Base-by-base conservation (phyloP, 192 early-diverging fungal species). In the Gigaspora rosea region DNA sequence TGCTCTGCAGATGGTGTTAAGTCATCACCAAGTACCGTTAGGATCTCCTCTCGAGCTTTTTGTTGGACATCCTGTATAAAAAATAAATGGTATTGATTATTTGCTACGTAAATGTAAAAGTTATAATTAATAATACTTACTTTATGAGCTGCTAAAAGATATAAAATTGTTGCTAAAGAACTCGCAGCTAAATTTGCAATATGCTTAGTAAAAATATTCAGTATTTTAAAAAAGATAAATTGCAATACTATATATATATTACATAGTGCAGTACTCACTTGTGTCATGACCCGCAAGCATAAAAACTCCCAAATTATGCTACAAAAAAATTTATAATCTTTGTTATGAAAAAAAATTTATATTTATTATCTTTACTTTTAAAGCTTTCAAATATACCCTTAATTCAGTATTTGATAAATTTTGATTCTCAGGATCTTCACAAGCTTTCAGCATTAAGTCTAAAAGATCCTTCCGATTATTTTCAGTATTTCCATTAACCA, bases 211-310 rank as follows among this genome's bases (percentile, higher is more conserved):
- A 59, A 59, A 6, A 59, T 22, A n/a, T n/a, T 20, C 9, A 58
- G 8, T 9, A 9, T 58, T 10, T 22, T 58, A 20, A 58, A 58
- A 20, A 27, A 10, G 6, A 58, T 58, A 27, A 58, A 58, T 22
- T 27, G 18, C 11, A 58, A 58, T 58, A 18, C 27, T 27, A 20
- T 22, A 2, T 22, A 58, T 27, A n/a, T 10, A 22, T 16, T 18
- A 54, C 52, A 18, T 22, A 22, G 4, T 22, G 18, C 18, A 58
- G 18, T 27, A 20, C 58, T 59, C 27, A 59, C 58, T 59, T 22
- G 58, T 59, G 8, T 59, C 58, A 59, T 59, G 58, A 59, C 58
- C 58, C n/a, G 58, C 58, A 11, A 59, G 12, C 58, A 59, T 59
- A 59, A 59, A 59, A 59, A 59, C 27, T 10, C 20, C 58, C n/a